Percentiles rank a stretch among this genome's conserved stretches.
phyloP scores from a whole-genome alignment of 164 flowering plant genomes.

The Kingdonia uniflora region DNA sequence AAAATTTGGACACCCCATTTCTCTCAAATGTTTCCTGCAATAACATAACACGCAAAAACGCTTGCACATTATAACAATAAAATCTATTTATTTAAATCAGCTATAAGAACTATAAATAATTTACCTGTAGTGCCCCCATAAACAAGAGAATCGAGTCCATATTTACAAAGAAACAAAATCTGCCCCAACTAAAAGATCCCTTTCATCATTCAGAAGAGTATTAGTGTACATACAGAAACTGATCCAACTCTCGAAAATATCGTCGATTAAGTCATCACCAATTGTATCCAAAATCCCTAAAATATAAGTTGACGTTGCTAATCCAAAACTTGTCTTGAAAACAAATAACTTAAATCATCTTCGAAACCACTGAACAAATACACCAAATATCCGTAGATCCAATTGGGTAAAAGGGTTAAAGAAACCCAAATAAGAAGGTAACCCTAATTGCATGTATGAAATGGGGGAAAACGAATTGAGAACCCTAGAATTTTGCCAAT shows the following conservation, averaged over 20 bases:
- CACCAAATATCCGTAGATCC: too few species aligned
- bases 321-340: constrained; percentile 16
- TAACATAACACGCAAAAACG: not conserved
- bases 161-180: constrained; percentile 49
- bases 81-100: not conserved
- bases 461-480: too few species aligned
- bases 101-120: not conserved
- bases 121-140: constrained; percentile 53
- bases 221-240: constrained; percentile 43
- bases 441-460: too few species aligned
- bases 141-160: constrained; percentile 52
- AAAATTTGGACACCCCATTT: constrained; percentile 50
- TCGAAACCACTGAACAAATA: too few species aligned
- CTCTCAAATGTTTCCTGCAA: constrained; percentile 60
- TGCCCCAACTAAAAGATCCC: constrained; percentile 25
- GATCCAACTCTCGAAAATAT: constrained; percentile 54
- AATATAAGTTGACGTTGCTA: constrained; percentile 21
- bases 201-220: constrained; percentile 34
- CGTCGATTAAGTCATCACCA: constrained; percentile 30
- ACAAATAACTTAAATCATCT: too few species aligned
- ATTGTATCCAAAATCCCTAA: constrained; percentile 42
- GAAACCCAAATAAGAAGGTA: too few species aligned
- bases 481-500: too few species aligned
- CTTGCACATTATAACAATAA: not conserved
- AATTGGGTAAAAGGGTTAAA: too few species aligned